Base-by-base conservation (phyloP, 257 asterid species). In the Fraxinus cuspidata region DNA sequence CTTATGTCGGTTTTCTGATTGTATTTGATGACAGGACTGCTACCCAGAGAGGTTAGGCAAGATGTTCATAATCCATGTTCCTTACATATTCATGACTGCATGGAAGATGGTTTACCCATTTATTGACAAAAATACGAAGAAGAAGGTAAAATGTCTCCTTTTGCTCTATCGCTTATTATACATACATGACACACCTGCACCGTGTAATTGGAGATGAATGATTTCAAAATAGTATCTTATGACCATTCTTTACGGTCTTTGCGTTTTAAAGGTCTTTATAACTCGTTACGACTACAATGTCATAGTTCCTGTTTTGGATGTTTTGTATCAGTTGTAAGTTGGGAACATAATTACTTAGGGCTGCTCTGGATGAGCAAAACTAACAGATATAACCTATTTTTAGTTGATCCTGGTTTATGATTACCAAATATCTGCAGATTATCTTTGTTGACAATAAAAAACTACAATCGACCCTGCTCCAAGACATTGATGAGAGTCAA, bases 31-130 rank as follows among this genome's bases (percentile, higher is more conserved):
- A 60, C 84, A 92, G 98, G 97, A 94, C 75, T 92, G 84, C 89
- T 94, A 89, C 81, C 98, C 98, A 0, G 97, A 94, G 91, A 89
- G 98, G 89, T 93, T 94, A 65, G 96, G 96, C 49, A 92, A 89
- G 88, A 31, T 89, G 81, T 83, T 86, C 66, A 83, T 92, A 51
- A 85, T 92, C 79, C 92, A 92, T 68, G 96, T 81, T 60, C 97
- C 98, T 71, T 92, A 87, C 80, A 35, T 92, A 74, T 92, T 92
- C 87, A 92, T 89, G 97, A 89, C 92, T 7, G 97, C 94, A 0
- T 94, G 98, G 97, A 94, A 94, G 84, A 90, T 86, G 84, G 82
- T 94, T 78, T 89, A 90, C 87, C 97, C 97, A 2, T 92, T 94
- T 65, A 90, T 94, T 31, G 98, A 94, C 89, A 83, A 82, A 74